Evolutionary conservation across 306 rosid species (phyloP), one percentile per base, ranked within the genome.

Genomic region (Quercus alba): DNA sequence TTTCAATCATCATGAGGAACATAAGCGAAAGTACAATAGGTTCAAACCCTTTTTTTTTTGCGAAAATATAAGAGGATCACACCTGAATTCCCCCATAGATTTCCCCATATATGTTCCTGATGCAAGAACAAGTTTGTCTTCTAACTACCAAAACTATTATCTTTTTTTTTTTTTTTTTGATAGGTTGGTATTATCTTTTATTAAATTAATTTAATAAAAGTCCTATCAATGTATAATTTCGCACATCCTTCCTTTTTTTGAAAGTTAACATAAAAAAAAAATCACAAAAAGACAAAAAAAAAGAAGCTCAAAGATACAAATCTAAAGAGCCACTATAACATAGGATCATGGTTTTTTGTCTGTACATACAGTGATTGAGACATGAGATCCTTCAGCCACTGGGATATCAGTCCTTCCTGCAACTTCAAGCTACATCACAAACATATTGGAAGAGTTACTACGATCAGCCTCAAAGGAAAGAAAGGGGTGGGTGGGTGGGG

Each of bases 331-430:
- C 63, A 20, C 63, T 20, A 57, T 25, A 20, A 21, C 72, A 33
- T 67, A 28, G 51, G 51, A 67, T 67, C 21, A 9, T 18, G 52
- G 19, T 14, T 33, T 62, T 25, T 25, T 12, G 62, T 41, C 74
- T 83, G 15, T 57, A 63, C 78, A 79, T 90, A 92, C 97, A 68
- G 91, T 94, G 79, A 93, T 73, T 49, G 97, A 92, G 56, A 91
- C 92, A 75, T 90, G 97, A 67, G 99, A 92, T 83, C 99, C 99
- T 90, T 94, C 99, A 70, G 90, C 99, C n/a, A 92, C 97, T 0
- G 99, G 97, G 84, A 92, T 92, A 82, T 94, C 98, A 52, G 92
- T 86, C 82, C 98, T 90, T 77, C 86, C 97, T 4, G 97, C 97
- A 85, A 92, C 81, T 84, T 94, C 98, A 86, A 94, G 87, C 98